Percentiles rank a stretch among this genome's conserved stretches.
Conservation (phyloP, 2,329 filamentous ascomycete genomes). For the Fusarium decemcellulare region DNA sequence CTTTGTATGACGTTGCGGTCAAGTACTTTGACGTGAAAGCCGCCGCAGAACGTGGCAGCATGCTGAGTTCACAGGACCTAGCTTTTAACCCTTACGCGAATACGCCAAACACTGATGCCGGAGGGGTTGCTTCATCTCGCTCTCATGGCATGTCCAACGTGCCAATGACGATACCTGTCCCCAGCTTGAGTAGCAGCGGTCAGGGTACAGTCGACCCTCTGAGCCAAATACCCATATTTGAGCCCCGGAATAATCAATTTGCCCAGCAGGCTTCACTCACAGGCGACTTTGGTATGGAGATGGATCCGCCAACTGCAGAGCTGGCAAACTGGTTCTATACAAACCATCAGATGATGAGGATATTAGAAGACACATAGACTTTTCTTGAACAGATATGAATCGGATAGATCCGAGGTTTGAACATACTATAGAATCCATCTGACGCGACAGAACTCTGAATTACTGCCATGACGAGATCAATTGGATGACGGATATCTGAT, state of each 20-base stretch:
- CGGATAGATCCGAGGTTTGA: too few species aligned
- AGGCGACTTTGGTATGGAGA: constrained; percentile 1
- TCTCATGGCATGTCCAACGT: neutral
- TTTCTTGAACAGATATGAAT: too few species aligned
- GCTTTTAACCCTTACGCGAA: neutral
- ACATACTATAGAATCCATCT: too few species aligned
- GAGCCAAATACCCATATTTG: neutral
- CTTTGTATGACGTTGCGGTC: constrained; percentile 39
- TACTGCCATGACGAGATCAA: too few species aligned
- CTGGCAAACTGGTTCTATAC: constrained; percentile 20
- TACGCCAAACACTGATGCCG: neutral
- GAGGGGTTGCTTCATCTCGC: too few species aligned
- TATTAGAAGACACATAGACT: constrained; percentile 12
- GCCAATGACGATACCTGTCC: neutral
- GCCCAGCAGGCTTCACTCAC: too few species aligned
- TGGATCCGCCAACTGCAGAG: neutral
- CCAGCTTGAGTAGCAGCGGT: neutral
- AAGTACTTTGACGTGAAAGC: constrained; percentile 26
- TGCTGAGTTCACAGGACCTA: neutral
- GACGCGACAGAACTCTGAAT: too few species aligned
- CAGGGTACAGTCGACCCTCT: neutral
- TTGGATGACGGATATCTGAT: too few species aligned
- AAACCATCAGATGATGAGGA: constrained; percentile 22
- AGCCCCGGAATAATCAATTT: neutral
- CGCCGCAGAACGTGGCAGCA: neutral